Conservation (phyloP, 345 rosid species). For the Punica granatum region DNA sequence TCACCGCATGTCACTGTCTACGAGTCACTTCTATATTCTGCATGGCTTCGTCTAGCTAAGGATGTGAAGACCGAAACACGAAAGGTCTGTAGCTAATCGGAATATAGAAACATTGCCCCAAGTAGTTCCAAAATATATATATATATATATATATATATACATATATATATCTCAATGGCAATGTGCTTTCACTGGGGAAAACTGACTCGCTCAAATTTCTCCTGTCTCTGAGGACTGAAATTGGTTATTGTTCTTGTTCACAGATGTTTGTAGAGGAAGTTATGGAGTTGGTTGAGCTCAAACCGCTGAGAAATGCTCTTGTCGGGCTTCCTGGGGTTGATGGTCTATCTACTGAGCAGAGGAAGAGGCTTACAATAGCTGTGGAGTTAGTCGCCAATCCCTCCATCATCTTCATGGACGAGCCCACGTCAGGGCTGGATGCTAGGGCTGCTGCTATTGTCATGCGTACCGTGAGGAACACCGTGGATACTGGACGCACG, state of each 20-base stretch:
- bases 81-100: conserved; percentile 6
- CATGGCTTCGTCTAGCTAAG: conserved; percentile 22
- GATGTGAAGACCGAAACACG: conserved; percentile 14
- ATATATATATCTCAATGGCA: no score
- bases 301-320: conserved; percentile 18
- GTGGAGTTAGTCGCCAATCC: conserved; percentile 26
- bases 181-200: no score
- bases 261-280: conserved; percentile 28
- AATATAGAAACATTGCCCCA: no score
- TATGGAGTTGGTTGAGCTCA: conserved; percentile 24
- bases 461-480: conserved; percentile 23
- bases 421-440: conserved; percentile 23
- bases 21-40: conserved; percentile 22
- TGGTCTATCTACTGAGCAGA: conserved; percentile 23
- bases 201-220: background rate
- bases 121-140: no score
- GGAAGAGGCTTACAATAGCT: conserved; percentile 22
- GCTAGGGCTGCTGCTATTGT: conserved; percentile 25
- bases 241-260: background rate
- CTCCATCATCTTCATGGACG: conserved; percentile 25
- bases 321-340: conserved; percentile 27
- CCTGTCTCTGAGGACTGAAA: background rate
- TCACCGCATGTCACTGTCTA: conserved; percentile 20
- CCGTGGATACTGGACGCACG: conserved; percentile 21
- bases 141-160: no score